A percentile compares a stretch with the other conserved stretches of the same genome.
phyloP scores from a whole-genome alignment of 768 basidiomycete genomes.

The Kwoniella dejecticola region DNA sequence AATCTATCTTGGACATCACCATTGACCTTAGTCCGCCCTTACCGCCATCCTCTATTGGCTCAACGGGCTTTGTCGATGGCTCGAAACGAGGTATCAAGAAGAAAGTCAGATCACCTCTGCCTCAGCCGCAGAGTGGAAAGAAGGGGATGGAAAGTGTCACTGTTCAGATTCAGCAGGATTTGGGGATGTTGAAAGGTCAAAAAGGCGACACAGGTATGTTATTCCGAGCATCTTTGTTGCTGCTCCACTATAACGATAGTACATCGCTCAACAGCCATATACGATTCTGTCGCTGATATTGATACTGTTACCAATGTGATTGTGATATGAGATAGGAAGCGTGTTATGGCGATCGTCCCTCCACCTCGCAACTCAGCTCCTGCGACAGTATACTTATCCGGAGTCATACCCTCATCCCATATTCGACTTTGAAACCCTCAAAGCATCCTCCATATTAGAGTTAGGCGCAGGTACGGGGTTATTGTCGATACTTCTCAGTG shows the following conservation, averaged over 20 bases:
- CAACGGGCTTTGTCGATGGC: neutral
- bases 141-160: slow-evolving; percentile 22
- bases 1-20: slow-evolving; percentile 33
- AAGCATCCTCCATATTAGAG: slow-evolving; percentile 39
- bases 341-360: slow-evolving; percentile 53
- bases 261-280: too few relatives aligned
- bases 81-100: neutral
- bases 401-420: slow-evolving; percentile 19
- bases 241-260: too few relatives aligned
- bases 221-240: neutral
- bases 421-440: slow-evolving; percentile 18
- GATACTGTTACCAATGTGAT: too few relatives aligned
- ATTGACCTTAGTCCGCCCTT: slow-evolving; percentile 30
- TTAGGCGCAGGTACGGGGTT: slow-evolving; percentile 54
- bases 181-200: slow-evolving; percentile 43
- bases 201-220: slow-evolving; percentile 53
- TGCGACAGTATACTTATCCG: slow-evolving; percentile 36
- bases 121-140: neutral
- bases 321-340: slow-evolving; percentile 35
- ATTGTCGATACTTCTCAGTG: slow-evolving; percentile 39
- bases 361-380: slow-evolving; percentile 40
- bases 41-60: neutral
- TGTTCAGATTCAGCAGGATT: slow-evolving; percentile 47
- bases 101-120: neutral
- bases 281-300: too few relatives aligned